Evolutionary conservation across 805 yeast genomes (phyloP), one percentile per base, ranked within the genome.

Genomic region (Henningerozyma blattae): DNA sequence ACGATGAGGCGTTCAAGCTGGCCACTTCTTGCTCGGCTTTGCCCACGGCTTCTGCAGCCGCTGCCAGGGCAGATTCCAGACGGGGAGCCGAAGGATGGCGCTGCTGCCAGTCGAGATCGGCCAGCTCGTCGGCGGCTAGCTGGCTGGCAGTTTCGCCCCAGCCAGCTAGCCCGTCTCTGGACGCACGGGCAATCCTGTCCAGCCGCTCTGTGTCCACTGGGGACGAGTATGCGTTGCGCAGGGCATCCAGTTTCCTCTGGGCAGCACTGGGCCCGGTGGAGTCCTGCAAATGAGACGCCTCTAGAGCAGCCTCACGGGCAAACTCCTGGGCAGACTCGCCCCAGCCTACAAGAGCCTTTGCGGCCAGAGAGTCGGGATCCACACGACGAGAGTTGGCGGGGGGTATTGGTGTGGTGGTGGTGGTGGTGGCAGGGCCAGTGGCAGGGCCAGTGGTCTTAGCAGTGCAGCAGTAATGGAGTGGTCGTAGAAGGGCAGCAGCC

Each of bases 91-190:
- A 8, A 12, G 27, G 3, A 12, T 2, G 27, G 10, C n/a, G 10
- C n/a, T 5, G 5, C 61, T 65, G 50, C 18, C 46, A 43, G 22
- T 50, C 50, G 4, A 58, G 34, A 32, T 61, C 66, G 12, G 52
- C 50, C 34, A 56, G 49, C 40, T 65, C 65, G 17, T 68, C 73
- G 13, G 52, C 48, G 1, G 73, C 64, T 37, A 64, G 57, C 22
- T 52, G 58, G 10, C 59, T 50, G 4, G 71, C 72, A 31, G 53
- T 46, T 31, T 62, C 65, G 15, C 72, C 70, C 68, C 70, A 66
- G 3, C 71, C 72, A 34, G 60, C 53, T 8, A 64, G 50, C 0
- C 67, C 54, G 18, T 47, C 49, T 18, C 54, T 53, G 1, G 69
- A 54, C 4, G 43, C 42, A 27, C 51, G 45, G 3, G 65, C 65